Base-by-base conservation (phyloP, 768 basidiomycete species). In the Royoungia palumana region DNA sequence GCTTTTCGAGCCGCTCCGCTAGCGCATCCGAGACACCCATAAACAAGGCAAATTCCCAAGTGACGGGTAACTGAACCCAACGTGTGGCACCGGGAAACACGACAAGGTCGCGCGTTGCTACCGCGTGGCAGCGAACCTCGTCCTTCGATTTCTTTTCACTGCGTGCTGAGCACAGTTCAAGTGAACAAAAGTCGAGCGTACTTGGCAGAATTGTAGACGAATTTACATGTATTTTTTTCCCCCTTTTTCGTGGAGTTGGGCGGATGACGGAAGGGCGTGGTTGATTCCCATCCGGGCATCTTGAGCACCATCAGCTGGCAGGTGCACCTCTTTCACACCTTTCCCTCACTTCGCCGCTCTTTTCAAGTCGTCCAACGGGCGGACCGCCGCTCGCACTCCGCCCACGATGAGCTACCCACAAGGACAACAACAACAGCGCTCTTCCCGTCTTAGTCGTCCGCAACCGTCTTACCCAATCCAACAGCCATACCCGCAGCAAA, bases 341-440 rank as follows among this genome's bases (percentile, higher is more conserved):
- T 25, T 14, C 41, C 43, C 45, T 24, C 44, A 43, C 46, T 35
- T 51, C 39, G 54, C 61, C 61, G 50, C 48, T 61, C 61, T 38
- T 61, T 61, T 49, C 30, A 35, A 4, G 13, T 28, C 41, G 14
- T 19, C 19, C 38, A 42, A 32, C 44, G 46, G 36, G 51, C 40
- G 56, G 53, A 50, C 21, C 49, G 42, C 34, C 40, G 46, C 41
- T 37, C 25, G 17, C 6, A 22, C 14, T 21, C 17, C 28, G 24
- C 20, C 38, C 43, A 5, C 53, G 21, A 66, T 65, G 64, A 66
- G 51, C 46, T 73, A 80, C 35, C 82, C 76, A 27, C 72, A 30
- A 3, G 12, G 4, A 30, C 30, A 69, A 1, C 61, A 72, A 17
- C 69, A 75, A 42, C 66, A 71, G 2, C 74, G 70, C 44, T 69